A percentile compares a stretch with the other conserved stretches of the same genome.
Conservation (phyloP, 2,329 filamentous ascomycete genomes). For the Alternaria burnsii region DNA sequence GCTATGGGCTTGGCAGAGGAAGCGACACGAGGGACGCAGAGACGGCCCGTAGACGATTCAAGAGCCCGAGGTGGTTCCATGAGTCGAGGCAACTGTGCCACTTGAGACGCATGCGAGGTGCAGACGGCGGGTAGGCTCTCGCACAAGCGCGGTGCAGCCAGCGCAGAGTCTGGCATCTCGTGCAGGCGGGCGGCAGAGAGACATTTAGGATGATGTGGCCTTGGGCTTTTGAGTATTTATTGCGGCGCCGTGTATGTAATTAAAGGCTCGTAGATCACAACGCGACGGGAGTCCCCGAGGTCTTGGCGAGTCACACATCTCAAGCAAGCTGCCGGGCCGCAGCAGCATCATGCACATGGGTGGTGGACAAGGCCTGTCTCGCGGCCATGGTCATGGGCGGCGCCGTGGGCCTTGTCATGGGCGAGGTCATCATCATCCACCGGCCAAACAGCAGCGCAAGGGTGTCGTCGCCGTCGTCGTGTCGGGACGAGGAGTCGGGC, state of each 20-base stretch:
- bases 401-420: background rate
- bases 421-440: background rate
- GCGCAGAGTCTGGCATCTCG: background rate
- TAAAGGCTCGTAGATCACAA: constrained; percentile 35
- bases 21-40: constrained; percentile 25
- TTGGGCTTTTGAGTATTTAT: background rate
- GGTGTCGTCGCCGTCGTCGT: background rate
- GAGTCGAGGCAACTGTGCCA: constrained; percentile 11
- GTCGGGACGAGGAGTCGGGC: background rate
- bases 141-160: constrained; percentile 13
- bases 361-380: constrained; percentile 15
- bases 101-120: constrained; percentile 11
- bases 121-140: constrained; percentile 1
- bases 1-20: constrained; percentile 24
- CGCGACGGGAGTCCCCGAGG: constrained; percentile 32
- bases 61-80: constrained; percentile 33
- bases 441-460: background rate
- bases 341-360: constrained; percentile 24
- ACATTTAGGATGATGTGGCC: background rate
- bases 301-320: constrained; percentile 30
- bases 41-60: constrained; percentile 32
- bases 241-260: constrained; percentile 22
- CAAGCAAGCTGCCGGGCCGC: constrained; percentile 27
- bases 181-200: background rate
- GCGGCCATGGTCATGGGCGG: constrained; percentile 8